Conservation (phyloP, 1,139 yeast genomes). For the Candida tropicalis region DNA sequence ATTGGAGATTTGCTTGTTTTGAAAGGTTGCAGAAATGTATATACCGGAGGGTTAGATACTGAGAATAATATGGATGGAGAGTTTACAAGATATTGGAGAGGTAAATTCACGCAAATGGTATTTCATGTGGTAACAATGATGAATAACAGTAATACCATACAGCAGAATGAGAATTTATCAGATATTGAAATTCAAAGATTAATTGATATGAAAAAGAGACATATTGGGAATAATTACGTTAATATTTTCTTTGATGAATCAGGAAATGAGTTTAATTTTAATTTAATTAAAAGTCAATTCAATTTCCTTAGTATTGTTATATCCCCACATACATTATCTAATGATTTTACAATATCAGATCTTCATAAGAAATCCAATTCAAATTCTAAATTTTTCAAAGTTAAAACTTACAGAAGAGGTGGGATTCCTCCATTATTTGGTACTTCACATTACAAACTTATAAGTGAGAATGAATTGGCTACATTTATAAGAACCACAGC, state of each 20-base stretch:
- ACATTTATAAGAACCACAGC: conserved; percentile 68
- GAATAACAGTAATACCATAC: conserved; percentile 59
- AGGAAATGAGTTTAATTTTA: conserved; percentile 64
- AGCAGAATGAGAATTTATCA: conserved; percentile 18
- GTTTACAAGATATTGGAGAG: conserved; percentile 73
- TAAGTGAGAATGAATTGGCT: conserved; percentile 62
- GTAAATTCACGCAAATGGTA: conserved; percentile 68
- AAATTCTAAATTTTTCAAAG: conserved; percentile 46
- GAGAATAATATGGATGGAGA: conserved; percentile 74
- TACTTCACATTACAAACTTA: conserved; percentile 71
- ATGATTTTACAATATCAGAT: conserved; percentile 8
- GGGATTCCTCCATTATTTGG: conserved; percentile 81
- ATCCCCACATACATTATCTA: conserved; percentile 54
- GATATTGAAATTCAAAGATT: conserved; percentile 11
- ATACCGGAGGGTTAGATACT: conserved; percentile 81
- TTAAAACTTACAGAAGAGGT: conserved; percentile 62
- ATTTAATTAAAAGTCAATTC: conserved; percentile 75
- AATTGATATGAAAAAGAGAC: conserved; percentile 67
- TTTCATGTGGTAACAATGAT: conserved; percentile 83
- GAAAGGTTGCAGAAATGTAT: conserved; percentile 55
- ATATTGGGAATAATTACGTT: conserved; percentile 84
- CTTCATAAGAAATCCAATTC: background rate
- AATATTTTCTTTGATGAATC: conserved; percentile 82
- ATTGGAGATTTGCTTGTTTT: conserved; percentile 64
- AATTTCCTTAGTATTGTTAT: conserved; percentile 81